Evolutionary conservation across 1,139 yeast species (phyloP).

Genomic region (Komagataea norvegica): DNA sequence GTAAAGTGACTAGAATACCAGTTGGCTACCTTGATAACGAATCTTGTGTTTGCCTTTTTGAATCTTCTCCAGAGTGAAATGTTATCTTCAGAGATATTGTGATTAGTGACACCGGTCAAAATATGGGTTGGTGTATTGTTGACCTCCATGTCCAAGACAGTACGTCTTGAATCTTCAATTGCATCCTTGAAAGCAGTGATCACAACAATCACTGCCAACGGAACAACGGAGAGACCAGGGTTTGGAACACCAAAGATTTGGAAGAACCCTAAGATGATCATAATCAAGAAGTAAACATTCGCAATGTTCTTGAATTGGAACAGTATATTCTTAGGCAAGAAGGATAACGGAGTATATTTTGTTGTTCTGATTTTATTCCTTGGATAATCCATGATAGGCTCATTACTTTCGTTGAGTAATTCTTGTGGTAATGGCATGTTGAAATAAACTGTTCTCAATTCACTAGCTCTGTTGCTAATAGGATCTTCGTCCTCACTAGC

Average conservation of each 20-base stretch:
- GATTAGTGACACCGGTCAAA: conserved; percentile 63
- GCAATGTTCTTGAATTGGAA: conserved; percentile 88
- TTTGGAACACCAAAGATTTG: conserved; percentile 88
- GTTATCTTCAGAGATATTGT: conserved; percentile 56
- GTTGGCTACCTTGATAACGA: conserved; percentile 15
- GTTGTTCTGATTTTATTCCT: conserved; percentile 87
- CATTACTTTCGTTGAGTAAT: conserved; percentile 53
- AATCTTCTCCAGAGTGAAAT: conserved; percentile 39
- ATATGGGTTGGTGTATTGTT: conserved; percentile 84
- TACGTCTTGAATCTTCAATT: conserved; percentile 86
- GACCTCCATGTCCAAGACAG: conserved; percentile 72
- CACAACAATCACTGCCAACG: conserved; percentile 84
- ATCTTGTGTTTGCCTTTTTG: conserved; percentile 18
- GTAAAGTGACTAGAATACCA: conserved; percentile 15
- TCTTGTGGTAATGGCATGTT: conserved; percentile 64
- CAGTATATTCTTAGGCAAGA: conserved; percentile 76
- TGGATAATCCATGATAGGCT: conserved; percentile 35
- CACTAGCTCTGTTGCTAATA: conserved; percentile 20
- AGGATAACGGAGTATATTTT: conserved; percentile 85
- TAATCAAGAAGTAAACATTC: conserved; percentile 74
- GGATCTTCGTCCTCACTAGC: conserved; percentile 27
- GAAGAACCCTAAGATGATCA: conserved; percentile 83
- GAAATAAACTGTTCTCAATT: conserved; percentile 52
- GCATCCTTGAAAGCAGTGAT: conserved; percentile 92
- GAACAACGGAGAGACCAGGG: conserved; percentile 91